Conservation (phyloP, 257 asterid genomes). For the Prunella vulgaris region DNA sequence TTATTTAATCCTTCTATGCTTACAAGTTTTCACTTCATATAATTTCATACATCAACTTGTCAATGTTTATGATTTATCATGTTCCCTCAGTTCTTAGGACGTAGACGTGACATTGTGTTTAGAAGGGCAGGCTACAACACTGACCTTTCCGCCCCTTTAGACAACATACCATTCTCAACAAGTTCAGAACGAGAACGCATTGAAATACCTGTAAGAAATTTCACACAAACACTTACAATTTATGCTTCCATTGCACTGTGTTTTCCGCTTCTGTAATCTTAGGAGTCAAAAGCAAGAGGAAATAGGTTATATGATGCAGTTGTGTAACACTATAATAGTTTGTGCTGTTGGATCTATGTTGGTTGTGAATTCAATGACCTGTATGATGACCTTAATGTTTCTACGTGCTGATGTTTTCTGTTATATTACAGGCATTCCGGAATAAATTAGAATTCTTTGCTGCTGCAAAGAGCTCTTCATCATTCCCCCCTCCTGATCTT, state of each 20-base stretch:
- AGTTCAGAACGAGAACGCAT: conserved; percentile 79
- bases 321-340: conserved; percentile 5
- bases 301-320: conserved; percentile 8
- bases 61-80: conserved; percentile 1
- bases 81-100: conserved; percentile 76
- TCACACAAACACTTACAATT: neutral
- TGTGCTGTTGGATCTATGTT: neutral
- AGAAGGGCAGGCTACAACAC: conserved; percentile 90
- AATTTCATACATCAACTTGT: conserved; percentile 17
- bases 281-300: conserved; percentile 5
- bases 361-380: conserved; percentile 21
- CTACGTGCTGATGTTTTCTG: conserved; percentile 13
- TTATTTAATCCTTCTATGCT: conserved; percentile 21
- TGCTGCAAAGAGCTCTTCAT: conserved; percentile 92
- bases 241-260: neutral
- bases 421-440: conserved; percentile 66
- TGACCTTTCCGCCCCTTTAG: conserved; percentile 81
- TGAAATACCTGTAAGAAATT: conserved; percentile 74
- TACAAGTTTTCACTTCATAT: conserved; percentile 17
- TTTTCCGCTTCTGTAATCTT: neutral
- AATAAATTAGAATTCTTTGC: conserved; percentile 84
- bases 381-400: neutral
- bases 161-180: conserved; percentile 82
- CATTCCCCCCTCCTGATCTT: conserved; percentile 85
- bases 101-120: conserved; percentile 78